Conservation (phyloP, 495 filamentous ascomycete species). For the Aspergillus conjunctus region DNA sequence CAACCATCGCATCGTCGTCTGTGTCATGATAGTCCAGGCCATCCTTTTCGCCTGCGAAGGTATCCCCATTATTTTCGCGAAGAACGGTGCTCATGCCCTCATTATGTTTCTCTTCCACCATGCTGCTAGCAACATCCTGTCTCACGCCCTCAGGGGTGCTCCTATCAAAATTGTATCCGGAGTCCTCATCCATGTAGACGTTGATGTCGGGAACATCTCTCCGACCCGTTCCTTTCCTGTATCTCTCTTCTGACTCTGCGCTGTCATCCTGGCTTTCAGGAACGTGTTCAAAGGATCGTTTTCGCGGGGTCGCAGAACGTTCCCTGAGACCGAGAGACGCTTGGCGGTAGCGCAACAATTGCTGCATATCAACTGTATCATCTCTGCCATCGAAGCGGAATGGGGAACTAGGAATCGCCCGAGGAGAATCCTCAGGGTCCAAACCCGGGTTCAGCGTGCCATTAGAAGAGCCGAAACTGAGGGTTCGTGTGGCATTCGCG, state of each 20-base stretch:
- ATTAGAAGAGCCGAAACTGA: conserved; percentile 20
- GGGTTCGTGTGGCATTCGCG: conserved; percentile 22
- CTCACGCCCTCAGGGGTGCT: conserved; percentile 23
- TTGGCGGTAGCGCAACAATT: conserved; percentile 27
- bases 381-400: conserved; percentile 40
- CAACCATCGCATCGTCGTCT: conserved; percentile 29
- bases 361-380: conserved; percentile 37
- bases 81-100: conserved; percentile 51
- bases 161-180: conserved; percentile 30
- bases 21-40: conserved; percentile 24
- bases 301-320: conserved; percentile 35
- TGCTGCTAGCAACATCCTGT: conserved; percentile 35
- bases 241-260: conserved; percentile 28
- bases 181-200: conserved; percentile 37
- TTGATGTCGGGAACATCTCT: conserved; percentile 33
- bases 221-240: conserved; percentile 37
- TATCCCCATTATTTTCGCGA: conserved; percentile 31
- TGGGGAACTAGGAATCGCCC: conserved; percentile 39
- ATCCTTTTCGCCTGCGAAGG: conserved; percentile 27
- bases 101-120: conserved; percentile 45
- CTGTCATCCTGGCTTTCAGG: conserved; percentile 33
- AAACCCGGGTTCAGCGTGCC: conserved; percentile 20
- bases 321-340: conserved; percentile 26
- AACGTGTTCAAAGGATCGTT: conserved; percentile 45
- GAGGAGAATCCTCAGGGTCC: conserved; percentile 24